Evolutionary conservation across 345 rosid species (phyloP).

Genomic region (Salix viminalis): DNA sequence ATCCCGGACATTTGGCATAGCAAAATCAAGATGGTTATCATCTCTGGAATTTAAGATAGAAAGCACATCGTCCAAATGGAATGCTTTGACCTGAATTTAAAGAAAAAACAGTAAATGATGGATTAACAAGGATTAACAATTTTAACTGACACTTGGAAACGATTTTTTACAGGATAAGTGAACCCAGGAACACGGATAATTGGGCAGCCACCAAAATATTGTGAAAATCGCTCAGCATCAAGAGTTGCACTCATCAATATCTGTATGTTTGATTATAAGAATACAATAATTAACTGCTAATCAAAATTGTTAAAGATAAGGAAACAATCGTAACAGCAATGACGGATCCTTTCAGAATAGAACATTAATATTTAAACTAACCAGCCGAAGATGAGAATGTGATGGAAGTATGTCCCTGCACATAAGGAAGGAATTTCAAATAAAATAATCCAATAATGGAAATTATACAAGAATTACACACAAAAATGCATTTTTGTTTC

Average conservation of each 20-base stretch:
- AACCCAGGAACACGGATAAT: conserved; percentile 82
- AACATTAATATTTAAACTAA: conserved; percentile 36
- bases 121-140: conserved; percentile 8
- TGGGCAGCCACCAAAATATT: conserved; percentile 96
- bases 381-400: conserved; percentile 84
- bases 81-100: conserved; percentile 58
- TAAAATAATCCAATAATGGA: conserved; percentile 3
- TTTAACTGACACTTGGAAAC: conserved; percentile 8
- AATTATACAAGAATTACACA: neutral
- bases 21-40: conserved; percentile 50
- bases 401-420: conserved; percentile 89
- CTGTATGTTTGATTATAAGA: conserved; percentile 34
- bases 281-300: conserved; percentile 1
- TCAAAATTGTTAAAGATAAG: neutral
- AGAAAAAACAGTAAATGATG: conserved; percentile 15
- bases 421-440: conserved; percentile 20
- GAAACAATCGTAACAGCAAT: neutral
- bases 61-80: conserved; percentile 78
- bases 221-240: conserved; percentile 80
- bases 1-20: conserved; percentile 26
- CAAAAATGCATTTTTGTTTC: neutral
- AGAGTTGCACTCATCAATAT: conserved; percentile 96
- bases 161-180: conserved; percentile 70
- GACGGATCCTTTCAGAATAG: neutral
- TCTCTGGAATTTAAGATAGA: conserved; percentile 58